Percentiles rank a stretch among this genome's conserved stretches.
Conservation (phyloP, 2,329 filamentous ascomycete species). For the Metarhizium humberi region DNA sequence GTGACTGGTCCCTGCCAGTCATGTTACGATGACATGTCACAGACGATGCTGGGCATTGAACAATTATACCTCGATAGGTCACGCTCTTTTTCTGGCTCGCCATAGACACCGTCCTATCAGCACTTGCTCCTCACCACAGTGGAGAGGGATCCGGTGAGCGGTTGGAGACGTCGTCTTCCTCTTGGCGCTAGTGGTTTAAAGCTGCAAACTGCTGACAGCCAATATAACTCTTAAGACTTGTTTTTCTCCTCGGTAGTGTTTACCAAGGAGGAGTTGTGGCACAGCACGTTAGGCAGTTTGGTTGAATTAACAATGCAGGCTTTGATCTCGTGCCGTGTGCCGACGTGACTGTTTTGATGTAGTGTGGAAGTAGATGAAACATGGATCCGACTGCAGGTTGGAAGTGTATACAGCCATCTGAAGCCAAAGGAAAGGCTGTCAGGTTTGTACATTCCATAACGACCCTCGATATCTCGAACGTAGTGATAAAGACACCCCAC, state of each 20-base stretch:
- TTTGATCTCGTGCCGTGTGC: constrained; percentile 3
- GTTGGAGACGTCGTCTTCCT: not conserved
- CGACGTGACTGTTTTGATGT: constrained; percentile 5
- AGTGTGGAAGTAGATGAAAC: not conserved
- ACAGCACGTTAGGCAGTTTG: constrained; percentile 4
- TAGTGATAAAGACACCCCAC: constrained; percentile 5
- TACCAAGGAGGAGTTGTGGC: not conserved
- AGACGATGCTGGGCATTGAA: not conserved
- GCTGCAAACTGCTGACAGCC: not conserved
- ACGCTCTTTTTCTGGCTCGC: not conserved
- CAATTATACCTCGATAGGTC: constrained; percentile 1
- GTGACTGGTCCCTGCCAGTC: constrained; percentile 2
- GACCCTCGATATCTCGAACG: not conserved
- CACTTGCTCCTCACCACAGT: not conserved
- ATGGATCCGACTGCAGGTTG: not conserved
- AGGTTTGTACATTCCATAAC: not conserved
- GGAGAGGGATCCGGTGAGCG: not conserved
- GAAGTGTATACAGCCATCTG: not conserved
- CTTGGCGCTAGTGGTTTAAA: not conserved
- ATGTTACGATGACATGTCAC: not conserved
- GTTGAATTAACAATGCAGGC: constrained; percentile 5
- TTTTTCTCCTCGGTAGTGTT: not conserved
- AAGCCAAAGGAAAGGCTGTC: not conserved
- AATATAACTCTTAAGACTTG: not conserved
- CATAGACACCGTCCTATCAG: not conserved